Evolutionary conservation across 208 protist genomes (phyloP).

Genomic region (Leishmania aethiopica): DNA sequence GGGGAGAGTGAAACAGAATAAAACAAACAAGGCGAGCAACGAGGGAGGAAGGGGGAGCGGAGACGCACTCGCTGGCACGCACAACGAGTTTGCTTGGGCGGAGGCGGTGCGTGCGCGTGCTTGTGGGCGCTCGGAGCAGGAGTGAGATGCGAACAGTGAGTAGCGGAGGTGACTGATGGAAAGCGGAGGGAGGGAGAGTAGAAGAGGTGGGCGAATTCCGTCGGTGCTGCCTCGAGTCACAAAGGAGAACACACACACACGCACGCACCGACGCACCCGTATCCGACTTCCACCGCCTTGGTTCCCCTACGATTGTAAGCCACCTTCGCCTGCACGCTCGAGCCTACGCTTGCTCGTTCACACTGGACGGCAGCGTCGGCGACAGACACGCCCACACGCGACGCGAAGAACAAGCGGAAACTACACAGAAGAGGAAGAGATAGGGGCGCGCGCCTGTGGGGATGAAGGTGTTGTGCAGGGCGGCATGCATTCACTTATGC

Average conservation of each 20-base stretch:
- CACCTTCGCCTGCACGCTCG: not conserved
- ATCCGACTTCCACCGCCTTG: not conserved
- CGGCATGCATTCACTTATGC: not conserved
- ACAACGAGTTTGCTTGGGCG: not conserved
- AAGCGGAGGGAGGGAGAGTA: not conserved
- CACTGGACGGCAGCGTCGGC: not conserved
- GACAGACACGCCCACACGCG: not conserved
- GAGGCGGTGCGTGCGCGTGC: too few relatives aligned
- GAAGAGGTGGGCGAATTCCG: not conserved
- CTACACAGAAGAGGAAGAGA: not conserved
- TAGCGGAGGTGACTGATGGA: not conserved
- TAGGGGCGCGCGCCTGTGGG: not conserved
- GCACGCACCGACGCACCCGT: not conserved
- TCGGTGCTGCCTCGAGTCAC: not conserved
- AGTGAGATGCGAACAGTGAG: not conserved
- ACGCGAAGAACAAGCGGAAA: not conserved
- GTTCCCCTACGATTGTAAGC: not conserved
- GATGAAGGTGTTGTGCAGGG: not conserved
- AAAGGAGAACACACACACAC: not conserved
- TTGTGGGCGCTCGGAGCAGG: not conserved
- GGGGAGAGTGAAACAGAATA: not conserved
- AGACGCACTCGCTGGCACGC: not conserved
- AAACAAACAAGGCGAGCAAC: not conserved
- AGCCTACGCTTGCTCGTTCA: not conserved
- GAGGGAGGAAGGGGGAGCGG: not conserved